These are phyloP conservation scores for Hypoxylon trugodes DNA, from an alignment of 495 filamentous ascomycete species.

Conservation along the genomic window DNA sequence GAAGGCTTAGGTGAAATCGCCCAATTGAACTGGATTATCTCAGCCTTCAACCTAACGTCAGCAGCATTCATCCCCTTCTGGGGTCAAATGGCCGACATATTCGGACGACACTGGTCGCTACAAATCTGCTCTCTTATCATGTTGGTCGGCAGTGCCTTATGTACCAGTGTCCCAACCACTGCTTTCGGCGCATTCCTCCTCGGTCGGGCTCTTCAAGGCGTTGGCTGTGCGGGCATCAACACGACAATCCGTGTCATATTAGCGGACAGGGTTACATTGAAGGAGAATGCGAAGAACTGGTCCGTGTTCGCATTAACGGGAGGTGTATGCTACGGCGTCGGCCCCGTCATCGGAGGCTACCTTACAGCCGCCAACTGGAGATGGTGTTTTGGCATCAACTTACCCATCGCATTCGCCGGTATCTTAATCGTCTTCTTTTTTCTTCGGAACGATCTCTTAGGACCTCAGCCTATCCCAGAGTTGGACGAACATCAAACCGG, in stretches of 20 bases:
- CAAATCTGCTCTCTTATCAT: conserved; percentile 58
- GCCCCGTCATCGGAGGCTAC: conserved; percentile 61
- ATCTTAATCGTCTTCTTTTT: conserved; percentile 52
- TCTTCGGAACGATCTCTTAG: conserved; percentile 50
- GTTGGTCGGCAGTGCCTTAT: conserved; percentile 60
- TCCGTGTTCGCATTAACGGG: conserved; percentile 61
- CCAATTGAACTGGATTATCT: conserved; percentile 71
- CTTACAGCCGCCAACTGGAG: conserved; percentile 59
- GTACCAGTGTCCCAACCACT: conserved; percentile 59
- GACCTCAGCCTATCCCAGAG: conserved; percentile 47
- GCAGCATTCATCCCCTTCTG: conserved; percentile 69
- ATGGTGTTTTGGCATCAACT: conserved; percentile 67
- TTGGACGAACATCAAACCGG: conserved; percentile 31
- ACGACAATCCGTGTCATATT: conserved; percentile 64
- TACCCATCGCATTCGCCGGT: conserved; percentile 56
- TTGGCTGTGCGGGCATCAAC: conserved; percentile 62
- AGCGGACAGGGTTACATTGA: conserved; percentile 63
- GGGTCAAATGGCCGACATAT: conserved; percentile 67
- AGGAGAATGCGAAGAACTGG: conserved; percentile 66
- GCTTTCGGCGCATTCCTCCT: conserved; percentile 64
- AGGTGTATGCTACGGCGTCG: conserved; percentile 61
- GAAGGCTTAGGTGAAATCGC: conserved; percentile 54
- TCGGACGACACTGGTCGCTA: conserved; percentile 60
- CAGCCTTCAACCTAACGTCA: conserved; percentile 67
- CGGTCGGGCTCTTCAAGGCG: conserved; percentile 66